phyloP scores from a whole-genome alignment of 139 green algal species.

The Coelastrella sp. region DNA sequence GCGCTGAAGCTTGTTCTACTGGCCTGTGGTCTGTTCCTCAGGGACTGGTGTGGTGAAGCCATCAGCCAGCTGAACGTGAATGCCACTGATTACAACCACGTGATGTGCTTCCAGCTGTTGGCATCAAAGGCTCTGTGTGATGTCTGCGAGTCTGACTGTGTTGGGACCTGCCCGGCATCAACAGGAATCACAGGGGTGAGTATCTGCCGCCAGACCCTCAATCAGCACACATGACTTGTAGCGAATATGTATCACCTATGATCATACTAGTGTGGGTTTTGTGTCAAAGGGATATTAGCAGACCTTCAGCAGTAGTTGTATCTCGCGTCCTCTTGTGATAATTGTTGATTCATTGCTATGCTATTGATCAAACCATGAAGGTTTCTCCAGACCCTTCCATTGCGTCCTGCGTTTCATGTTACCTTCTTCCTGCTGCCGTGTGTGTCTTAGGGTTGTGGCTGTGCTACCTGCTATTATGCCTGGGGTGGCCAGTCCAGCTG shows the following conservation, averaged over 20 bases:
- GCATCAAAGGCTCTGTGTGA: conserved; percentile 12
- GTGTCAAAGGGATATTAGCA: too few relatives aligned
- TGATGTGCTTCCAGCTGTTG: not conserved
- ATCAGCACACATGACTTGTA: too few relatives aligned
- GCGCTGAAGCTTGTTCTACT: not conserved
- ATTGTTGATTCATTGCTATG: too few relatives aligned
- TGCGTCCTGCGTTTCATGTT: not conserved
- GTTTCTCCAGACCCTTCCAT: not conserved
- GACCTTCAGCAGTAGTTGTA: too few relatives aligned
- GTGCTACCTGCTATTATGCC: conserved; percentile 32
- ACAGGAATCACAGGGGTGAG: conserved; percentile 25
- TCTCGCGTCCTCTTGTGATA: too few relatives aligned
- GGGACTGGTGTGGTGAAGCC: conserved; percentile 33
- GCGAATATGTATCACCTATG: too few relatives aligned
- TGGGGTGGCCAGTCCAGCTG: conserved; percentile 23
- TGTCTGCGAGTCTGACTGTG: not conserved
- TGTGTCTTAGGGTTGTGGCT: conserved; percentile 4
- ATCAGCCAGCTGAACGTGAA: not conserved
- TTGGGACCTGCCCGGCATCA: conserved; percentile 1
- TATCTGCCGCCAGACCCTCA: too few relatives aligned
- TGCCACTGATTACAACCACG: conserved; percentile 22
- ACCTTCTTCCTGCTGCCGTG: not conserved
- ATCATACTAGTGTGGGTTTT: too few relatives aligned
- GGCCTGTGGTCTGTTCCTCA: not conserved
- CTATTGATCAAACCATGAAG: too few relatives aligned